Conservation (phyloP, 2,329 filamentous ascomycete species). For the Ceratocystiopsis brevicomis region DNA sequence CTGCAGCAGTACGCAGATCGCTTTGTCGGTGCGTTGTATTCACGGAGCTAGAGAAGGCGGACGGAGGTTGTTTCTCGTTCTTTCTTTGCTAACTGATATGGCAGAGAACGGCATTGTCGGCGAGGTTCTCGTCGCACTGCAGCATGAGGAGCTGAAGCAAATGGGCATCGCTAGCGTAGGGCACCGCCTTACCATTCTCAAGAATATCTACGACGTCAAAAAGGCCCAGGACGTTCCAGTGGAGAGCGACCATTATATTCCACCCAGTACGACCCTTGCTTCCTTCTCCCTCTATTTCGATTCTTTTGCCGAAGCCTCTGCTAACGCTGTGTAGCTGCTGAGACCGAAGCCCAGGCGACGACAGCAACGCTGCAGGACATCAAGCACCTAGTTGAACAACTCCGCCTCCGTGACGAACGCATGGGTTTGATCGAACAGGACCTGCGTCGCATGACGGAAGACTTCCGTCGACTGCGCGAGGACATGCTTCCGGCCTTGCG, state of each 20-base stretch:
- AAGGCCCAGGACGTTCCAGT: slow-evolving; percentile 80
- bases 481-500: slow-evolving; percentile 82
- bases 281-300: background rate
- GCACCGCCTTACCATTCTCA: slow-evolving; percentile 84
- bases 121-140: slow-evolving; percentile 71
- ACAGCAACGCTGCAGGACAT: slow-evolving; percentile 87
- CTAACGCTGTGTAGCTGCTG: slow-evolving; percentile 46
- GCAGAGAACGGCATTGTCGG: slow-evolving; percentile 86
- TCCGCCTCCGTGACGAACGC: slow-evolving; percentile 76
- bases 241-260: slow-evolving; percentile 85
- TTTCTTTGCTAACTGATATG: background rate
- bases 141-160: slow-evolving; percentile 85
- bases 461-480: slow-evolving; percentile 74
- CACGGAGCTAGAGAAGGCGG: too few species aligned
- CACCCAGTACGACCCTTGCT: slow-evolving; percentile 49
- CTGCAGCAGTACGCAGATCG: slow-evolving; percentile 64
- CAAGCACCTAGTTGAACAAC: slow-evolving; percentile 71
- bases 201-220: slow-evolving; percentile 92
- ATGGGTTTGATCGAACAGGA: slow-evolving; percentile 72
- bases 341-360: slow-evolving; percentile 68
- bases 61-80: background rate
- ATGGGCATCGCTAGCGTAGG: slow-evolving; percentile 88
- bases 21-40: slow-evolving; percentile 52
- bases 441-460: slow-evolving; percentile 64
- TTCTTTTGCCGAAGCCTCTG: background rate